phyloP scores from a whole-genome alignment of 2,329 filamentous ascomycete genomes.

The Fusarium globosum region DNA sequence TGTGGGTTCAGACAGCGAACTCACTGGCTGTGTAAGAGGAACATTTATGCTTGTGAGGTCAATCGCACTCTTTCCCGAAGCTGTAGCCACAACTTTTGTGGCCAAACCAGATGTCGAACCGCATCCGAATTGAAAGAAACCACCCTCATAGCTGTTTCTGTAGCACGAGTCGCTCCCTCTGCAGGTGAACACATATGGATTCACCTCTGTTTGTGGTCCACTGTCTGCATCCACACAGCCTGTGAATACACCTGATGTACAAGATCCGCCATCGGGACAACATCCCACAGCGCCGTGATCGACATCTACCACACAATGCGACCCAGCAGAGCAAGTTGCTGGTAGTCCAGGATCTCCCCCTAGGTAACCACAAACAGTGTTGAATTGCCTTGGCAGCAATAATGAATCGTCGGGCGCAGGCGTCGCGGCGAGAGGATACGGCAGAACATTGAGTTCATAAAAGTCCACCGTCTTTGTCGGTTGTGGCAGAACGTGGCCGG shows the following conservation, averaged over 20 bases:
- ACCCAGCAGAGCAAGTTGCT: conserved; percentile 67
- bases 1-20: conserved; percentile 55
- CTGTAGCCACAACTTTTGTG: conserved; percentile 60
- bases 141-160: conserved; percentile 65
- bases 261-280: conserved; percentile 63
- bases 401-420: conserved; percentile 50
- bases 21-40: conserved; percentile 54
- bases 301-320: conserved; percentile 67
- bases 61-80: conserved; percentile 53
- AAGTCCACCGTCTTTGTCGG: conserved; percentile 53
- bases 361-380: conserved; percentile 69
- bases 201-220: conserved; percentile 59
- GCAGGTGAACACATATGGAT: conserved; percentile 69
- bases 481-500: conserved; percentile 55
- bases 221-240: conserved; percentile 66
- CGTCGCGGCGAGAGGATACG: conserved; percentile 56
- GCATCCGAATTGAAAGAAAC: conserved; percentile 68
- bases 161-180: conserved; percentile 64
- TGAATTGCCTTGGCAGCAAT: conserved; percentile 56
- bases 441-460: conserved; percentile 53
- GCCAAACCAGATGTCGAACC: conserved; percentile 60
- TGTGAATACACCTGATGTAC: conserved; percentile 67
- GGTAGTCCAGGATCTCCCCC: conserved; percentile 62
- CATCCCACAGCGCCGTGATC: conserved; percentile 64
- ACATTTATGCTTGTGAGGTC: conserved; percentile 54